Evolutionary conservation across 2,329 filamentous ascomycete genomes (phyloP).

Genomic region (Colletotrichum simmondsii): DNA sequence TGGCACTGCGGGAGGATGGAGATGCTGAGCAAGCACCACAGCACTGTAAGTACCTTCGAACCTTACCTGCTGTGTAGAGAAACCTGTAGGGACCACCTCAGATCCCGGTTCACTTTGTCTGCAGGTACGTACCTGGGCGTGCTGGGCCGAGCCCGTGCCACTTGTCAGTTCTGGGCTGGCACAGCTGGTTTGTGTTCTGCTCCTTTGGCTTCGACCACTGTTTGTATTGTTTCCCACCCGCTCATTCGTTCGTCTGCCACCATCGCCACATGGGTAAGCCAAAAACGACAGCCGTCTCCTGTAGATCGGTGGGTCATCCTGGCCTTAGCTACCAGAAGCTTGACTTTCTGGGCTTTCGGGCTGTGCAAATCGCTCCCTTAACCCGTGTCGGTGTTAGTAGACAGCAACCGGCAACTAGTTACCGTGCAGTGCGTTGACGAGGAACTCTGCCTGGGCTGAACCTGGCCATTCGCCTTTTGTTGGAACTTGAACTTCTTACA

Average conservation of each 20-base stretch:
- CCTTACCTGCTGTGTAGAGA: too few relatives aligned
- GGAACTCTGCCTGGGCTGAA: constrained; percentile 1
- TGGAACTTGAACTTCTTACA: background rate
- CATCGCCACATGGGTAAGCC: constrained; percentile 27
- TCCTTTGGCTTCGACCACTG: background rate
- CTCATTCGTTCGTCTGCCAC: constrained; percentile 10
- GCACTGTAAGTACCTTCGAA: too few relatives aligned
- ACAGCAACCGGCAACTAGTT: background rate
- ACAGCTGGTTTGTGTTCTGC: too few relatives aligned
- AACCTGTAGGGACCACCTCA: background rate
- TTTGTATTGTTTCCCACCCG: background rate
- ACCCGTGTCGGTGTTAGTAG: constrained; percentile 2
- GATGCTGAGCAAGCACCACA: background rate
- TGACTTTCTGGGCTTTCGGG: constrained; percentile 3
- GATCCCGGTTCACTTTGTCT: background rate
- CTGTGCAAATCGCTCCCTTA: constrained; percentile 3
- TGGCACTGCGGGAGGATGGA: background rate
- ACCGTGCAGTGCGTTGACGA: background rate
- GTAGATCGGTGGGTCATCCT: constrained; percentile 32
- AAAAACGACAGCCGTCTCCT: constrained; percentile 21
- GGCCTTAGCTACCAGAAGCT: constrained; percentile 21
- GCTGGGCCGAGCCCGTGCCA: constrained; percentile 10
- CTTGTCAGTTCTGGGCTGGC: background rate
- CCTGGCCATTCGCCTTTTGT: background rate
- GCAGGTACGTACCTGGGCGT: background rate